phyloP scores from a whole-genome alignment of 768 basidiomycete genomes.

The Pholiota molesta region DNA sequence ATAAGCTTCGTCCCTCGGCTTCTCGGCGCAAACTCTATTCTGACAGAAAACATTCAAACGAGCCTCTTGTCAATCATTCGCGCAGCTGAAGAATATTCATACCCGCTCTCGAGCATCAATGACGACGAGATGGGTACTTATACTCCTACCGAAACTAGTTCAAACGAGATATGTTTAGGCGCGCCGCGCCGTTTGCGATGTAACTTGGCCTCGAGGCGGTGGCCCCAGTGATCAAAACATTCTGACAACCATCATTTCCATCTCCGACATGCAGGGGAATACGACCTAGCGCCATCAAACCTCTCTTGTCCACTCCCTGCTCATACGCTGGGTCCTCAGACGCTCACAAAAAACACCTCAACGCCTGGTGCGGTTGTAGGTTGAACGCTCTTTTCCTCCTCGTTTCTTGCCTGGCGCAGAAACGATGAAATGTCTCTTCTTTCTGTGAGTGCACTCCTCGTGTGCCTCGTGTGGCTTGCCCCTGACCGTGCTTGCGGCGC shows the following conservation, averaged over 20 bases:
- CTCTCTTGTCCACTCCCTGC: background rate
- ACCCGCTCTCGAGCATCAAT: no score
- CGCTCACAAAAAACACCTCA: conserved; percentile 19
- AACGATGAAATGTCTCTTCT: conserved; percentile 19
- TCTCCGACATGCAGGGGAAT: conserved; percentile 1
- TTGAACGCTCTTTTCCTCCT: conserved; percentile 7
- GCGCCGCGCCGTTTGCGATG: background rate
- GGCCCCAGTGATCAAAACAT: conserved; percentile 4
- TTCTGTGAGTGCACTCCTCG: conserved; percentile 11
- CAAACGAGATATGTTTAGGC: background rate
- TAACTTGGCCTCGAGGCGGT: conserved; percentile 1
- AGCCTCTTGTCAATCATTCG: no score
- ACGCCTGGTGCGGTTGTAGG: conserved; percentile 25
- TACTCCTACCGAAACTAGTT: background rate
- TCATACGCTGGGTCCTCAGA: conserved; percentile 16
- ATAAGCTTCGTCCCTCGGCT: background rate
- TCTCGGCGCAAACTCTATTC: background rate
- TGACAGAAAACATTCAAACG: no score
- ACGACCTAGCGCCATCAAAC: background rate
- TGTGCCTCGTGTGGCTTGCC: background rate
- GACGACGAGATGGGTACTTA: background rate
- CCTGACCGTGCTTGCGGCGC: background rate
- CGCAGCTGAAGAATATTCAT: no score
- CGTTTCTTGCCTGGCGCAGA: conserved; percentile 24
- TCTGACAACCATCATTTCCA: conserved; percentile 12